Conservation (phyloP, 192 early-diverging fungal species). For the Funneliformis mosseae region DNA sequence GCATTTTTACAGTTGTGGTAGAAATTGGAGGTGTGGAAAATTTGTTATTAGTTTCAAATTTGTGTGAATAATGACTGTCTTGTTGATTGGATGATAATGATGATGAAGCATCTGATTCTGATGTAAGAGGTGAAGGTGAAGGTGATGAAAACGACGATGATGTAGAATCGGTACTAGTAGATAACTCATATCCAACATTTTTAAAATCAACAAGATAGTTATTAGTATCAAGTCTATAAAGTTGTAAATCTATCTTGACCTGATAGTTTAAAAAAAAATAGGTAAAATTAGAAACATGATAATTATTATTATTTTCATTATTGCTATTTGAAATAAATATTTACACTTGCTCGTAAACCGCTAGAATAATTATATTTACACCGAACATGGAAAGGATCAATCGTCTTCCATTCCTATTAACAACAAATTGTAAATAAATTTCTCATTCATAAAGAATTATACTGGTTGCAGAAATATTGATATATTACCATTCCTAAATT, state of each 20-base stretch:
- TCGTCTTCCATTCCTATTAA: conserved; percentile 80
- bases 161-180: conserved; percentile 39
- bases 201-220: conserved; percentile 98
- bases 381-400: conserved; percentile 86
- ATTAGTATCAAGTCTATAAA: conserved; percentile 88
- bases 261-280: conserved; percentile 28
- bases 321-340: background rate
- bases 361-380: conserved; percentile 64
- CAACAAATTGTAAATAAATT: background rate
- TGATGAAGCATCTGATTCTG: conserved; percentile 16
- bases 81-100: conserved; percentile 35
- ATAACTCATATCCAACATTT: conserved; percentile 59
- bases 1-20: conserved; percentile 39
- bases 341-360: conserved; percentile 17
- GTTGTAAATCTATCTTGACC: conserved; percentile 94
- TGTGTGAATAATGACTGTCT: conserved; percentile 24
- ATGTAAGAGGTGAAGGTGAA: background rate
- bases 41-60: conserved; percentile 40
- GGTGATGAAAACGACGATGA: conserved; percentile 38
- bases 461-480: background rate
- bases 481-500: conserved; percentile 78
- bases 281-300: conserved; percentile 16
- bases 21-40: conserved; percentile 35
- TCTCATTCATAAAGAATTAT: background rate
- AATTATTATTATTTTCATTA: background rate